Evolutionary conservation across 805 yeast genomes (phyloP).

Genomic region (Candida krabiensis): DNA sequence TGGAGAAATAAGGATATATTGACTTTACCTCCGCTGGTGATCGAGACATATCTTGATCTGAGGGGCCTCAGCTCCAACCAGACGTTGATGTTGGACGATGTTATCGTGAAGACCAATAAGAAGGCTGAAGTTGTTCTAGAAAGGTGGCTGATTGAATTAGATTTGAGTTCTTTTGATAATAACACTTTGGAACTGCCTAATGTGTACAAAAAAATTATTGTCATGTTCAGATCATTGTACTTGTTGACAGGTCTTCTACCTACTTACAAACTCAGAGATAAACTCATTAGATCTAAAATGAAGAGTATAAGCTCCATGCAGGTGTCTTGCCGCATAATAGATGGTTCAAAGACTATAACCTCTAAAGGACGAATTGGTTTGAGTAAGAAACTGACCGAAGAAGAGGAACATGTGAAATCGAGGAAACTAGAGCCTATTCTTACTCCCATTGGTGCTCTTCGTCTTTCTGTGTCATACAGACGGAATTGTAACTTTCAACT

Average conservation of each 20-base stretch:
- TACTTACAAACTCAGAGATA: constrained; percentile 55
- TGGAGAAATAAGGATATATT: constrained; percentile 55
- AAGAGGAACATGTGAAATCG: constrained; percentile 51
- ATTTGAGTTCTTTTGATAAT: constrained; percentile 41
- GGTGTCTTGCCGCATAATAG: constrained; percentile 62
- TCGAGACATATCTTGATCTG: constrained; percentile 62
- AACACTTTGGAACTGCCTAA: constrained; percentile 57
- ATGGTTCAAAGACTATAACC: constrained; percentile 75
- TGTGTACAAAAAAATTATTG: constrained; percentile 71
- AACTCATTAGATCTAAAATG: constrained; percentile 34
- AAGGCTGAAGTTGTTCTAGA: constrained; percentile 89
- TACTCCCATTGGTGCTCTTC: constrained; percentile 73
- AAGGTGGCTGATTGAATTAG: constrained; percentile 88
- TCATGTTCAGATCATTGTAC: constrained; percentile 72
- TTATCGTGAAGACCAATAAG: constrained; percentile 58
- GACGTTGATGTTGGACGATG: constrained; percentile 26
- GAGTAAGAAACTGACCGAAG: constrained; percentile 47
- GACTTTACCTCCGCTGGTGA: constrained; percentile 74
- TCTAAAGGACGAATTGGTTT: constrained; percentile 86
- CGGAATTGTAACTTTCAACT: constrained; percentile 66
- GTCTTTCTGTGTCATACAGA: constrained; percentile 78
- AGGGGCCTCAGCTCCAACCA: constrained; percentile 24
- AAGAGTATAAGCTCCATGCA: constrained; percentile 35
- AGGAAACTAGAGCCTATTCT: constrained; percentile 67
- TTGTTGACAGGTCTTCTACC: constrained; percentile 72